Evolutionary conservation across 345 rosid genomes (phyloP), one percentile per base, ranked within the genome.

Genomic region (Populus nigra): DNA sequence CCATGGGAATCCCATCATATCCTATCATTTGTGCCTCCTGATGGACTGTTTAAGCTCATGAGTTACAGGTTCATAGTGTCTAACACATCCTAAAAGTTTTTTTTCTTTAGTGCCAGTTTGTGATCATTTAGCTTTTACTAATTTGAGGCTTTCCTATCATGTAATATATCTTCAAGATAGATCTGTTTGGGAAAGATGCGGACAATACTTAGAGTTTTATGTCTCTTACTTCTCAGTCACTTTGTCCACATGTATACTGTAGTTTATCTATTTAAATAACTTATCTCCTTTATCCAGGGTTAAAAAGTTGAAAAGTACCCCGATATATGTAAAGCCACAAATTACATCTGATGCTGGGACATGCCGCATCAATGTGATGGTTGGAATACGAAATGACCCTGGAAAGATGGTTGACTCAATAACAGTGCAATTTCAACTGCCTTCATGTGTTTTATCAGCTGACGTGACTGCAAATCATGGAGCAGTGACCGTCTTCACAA

Each of bases 1-100:
- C 97, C 95, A 25, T 94, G 99, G 99, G 99, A 94, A 75, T 89
- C 98, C 63, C 90, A 92, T 87, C 98, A 94, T 83, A 80, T 92
- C 78, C 87, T 96, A 57, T 92, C 99, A 39, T 96, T 96, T 85
- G 93, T 96, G 59, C 99, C 99, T 83, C 98, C 99, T 65, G 99
- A 96, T 84, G 98, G 99, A 73, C 88, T 83, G 79, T 96, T 96
- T 83, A 94, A 87, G 86, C 98, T 93, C 85, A 92, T 96, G 99
- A 93, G 92, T 86, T 96, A 96, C 91, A 93, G 99, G 99, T 91
- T 33, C 22, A 83, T 81, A 49, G 22, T 69, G 53, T 41, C 27
- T 5, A 25, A 38, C 38, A 1, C 49, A 69, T n/a, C 70, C 45
- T 29, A 67, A 36, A 31, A 18, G 13, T 67, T 38, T 36, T 36